Evolutionary conservation across 2,329 filamentous ascomycete genomes (phyloP), one percentile per base, ranked within the genome.

Genomic region (Paecilomyces sp.): DNA sequence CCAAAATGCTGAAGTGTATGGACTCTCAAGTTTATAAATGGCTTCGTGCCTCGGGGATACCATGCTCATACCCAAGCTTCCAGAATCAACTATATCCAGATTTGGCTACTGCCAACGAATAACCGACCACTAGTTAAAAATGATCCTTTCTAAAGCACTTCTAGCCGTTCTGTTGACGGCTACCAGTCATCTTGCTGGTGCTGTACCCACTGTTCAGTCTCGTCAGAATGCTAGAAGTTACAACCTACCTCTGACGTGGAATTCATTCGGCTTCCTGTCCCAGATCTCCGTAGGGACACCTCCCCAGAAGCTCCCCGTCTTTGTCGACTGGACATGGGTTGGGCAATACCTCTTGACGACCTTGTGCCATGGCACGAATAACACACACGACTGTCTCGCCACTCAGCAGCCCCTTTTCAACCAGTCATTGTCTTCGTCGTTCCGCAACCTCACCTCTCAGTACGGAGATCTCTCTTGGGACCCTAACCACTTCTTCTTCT

Each of bases 291-390:
- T 64, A 24, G 62, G 62, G 9, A 62, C 62, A 2, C 62, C 62
- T 13, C n/a, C 56, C 9, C 62, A 64, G 55, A 18, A 56, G 1
- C 36, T 60, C 18, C 36, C 58, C 4, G 55, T 58, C n/a, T 62
- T 64, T 41, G 54, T 64, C 15, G 62, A 64, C 52, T 64, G 62
- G 62, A 64, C 62, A 13, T 64, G 62, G 62, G 62, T 62, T 30
- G 61, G 61, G 4, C 33, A 58, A 33, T 61, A 57, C 47, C 52
- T 56, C 15, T 25, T 61, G 47, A 61, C 57, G 12, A 61, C 61
- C 13, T 22, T 54, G 15, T 63, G 59, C 52, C 58, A 61, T 53
- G 51, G 51, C n/a, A 36, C 61, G 13, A 57, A 56, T 31, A 54
- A 58, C 18, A 57, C 56, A 8, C 59, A 51, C 55, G 54, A 56